Conservation (phyloP, 2,329 filamentous ascomycete species). For the Ophiostoma sp. region DNA sequence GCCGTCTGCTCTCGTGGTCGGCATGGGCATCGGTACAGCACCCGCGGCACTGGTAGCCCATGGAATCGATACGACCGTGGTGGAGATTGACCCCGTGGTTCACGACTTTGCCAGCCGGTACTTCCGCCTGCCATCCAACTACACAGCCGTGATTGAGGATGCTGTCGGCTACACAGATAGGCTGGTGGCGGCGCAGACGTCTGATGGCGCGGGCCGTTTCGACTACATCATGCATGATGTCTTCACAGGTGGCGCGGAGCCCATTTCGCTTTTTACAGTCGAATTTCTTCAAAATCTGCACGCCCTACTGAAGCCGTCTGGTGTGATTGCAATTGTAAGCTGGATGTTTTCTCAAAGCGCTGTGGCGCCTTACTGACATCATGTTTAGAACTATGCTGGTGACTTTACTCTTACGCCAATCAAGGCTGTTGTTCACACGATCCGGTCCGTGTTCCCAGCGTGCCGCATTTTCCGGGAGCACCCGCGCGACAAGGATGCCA, state of each 20-base stretch:
- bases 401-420: slow-evolving; percentile 74
- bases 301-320: slow-evolving; percentile 66
- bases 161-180: slow-evolving; percentile 63
- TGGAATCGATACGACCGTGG: slow-evolving; percentile 85
- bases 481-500: slow-evolving; percentile 45
- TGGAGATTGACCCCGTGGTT: slow-evolving; percentile 90
- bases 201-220: slow-evolving; percentile 46
- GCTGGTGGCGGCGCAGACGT: slow-evolving; percentile 31
- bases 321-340: slow-evolving; percentile 80
- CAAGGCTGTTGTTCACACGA: slow-evolving; percentile 73
- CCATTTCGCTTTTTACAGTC: slow-evolving; percentile 76
- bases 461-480: slow-evolving; percentile 88
- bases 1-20: slow-evolving; percentile 34
- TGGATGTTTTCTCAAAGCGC: no score
- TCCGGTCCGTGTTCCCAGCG: slow-evolving; percentile 73
- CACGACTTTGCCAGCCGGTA: slow-evolving; percentile 76
- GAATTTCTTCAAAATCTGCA: slow-evolving; percentile 72
- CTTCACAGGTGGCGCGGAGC: slow-evolving; percentile 93
- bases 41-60: slow-evolving; percentile 81
- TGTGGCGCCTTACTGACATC: not conserved
- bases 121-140: slow-evolving; percentile 72
- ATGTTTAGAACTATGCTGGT: slow-evolving; percentile 79
- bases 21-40: slow-evolving; percentile 86
- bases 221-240: slow-evolving; percentile 97
- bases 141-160: slow-evolving; percentile 74